A percentile compares a stretch with the other conserved stretches of the same genome.
These are phyloP conservation scores for Plantago elongata DNA, from an alignment of 257 asterid genomes.

Conservation along the genomic window DNA sequence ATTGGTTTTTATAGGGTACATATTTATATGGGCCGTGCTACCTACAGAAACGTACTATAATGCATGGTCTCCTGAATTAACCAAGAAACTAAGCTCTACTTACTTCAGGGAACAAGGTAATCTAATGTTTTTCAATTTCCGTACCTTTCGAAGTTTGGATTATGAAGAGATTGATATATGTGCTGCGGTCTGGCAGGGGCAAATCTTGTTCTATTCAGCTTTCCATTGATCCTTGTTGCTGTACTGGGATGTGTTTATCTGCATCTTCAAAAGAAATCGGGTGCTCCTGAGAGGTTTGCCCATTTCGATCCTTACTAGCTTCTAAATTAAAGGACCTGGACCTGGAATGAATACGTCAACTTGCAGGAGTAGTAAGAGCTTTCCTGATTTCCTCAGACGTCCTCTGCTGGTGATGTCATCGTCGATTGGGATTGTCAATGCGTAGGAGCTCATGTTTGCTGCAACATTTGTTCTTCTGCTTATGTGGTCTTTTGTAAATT, in stretches of 20 bases:
- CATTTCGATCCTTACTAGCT: conserved; percentile 1
- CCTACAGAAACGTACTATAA: conserved; percentile 41
- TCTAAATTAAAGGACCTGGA: neutral
- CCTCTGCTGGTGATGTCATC: conserved; percentile 44
- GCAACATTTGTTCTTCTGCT: conserved; percentile 44
- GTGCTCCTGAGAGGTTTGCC: conserved; percentile 17
- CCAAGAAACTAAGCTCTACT: conserved; percentile 33
- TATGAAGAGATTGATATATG: too few relatives aligned
- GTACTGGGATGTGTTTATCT: conserved; percentile 47
- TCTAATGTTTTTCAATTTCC: neutral
- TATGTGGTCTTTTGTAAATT: conserved; percentile 50
- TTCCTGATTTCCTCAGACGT: conserved; percentile 20
- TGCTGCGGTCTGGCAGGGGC: conserved; percentile 30
- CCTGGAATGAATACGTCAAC: neutral
- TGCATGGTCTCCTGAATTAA: conserved; percentile 40
- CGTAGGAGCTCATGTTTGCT: conserved; percentile 37
- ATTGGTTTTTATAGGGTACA: conserved; percentile 37
- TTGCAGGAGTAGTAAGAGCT: conserved; percentile 25
- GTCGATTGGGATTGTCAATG: conserved; percentile 41
- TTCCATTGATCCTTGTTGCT: conserved; percentile 43
- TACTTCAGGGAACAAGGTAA: conserved; percentile 52
- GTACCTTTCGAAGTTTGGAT: too few relatives aligned
- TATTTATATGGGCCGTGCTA: conserved; percentile 46
- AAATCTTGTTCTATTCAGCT: conserved; percentile 47
- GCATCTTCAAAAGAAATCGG: conserved; percentile 34